Conservation (phyloP, 441 rosid species). For the Gossypium trilobum region DNA sequence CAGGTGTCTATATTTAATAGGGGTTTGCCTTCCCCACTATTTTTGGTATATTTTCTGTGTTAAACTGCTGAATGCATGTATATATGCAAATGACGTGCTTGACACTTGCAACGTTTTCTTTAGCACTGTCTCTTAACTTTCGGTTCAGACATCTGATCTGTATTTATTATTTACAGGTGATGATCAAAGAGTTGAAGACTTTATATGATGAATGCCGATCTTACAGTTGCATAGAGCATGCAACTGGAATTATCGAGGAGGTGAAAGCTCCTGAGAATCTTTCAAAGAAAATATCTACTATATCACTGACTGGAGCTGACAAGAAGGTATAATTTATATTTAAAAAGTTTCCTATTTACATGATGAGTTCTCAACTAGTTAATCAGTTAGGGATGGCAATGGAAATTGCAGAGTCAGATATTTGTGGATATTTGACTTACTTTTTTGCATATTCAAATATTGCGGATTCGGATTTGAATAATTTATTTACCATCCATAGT, state of each 20-base stretch:
- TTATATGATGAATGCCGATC: conserved; percentile 66
- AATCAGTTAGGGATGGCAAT: no score
- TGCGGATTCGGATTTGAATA: no score
- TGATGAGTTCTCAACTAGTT: neutral
- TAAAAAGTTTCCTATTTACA: neutral
- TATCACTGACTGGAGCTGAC: conserved; percentile 51
- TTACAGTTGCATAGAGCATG: conserved; percentile 87
- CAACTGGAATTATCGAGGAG: conserved; percentile 65
- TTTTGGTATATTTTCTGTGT: neutral
- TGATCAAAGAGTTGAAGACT: conserved; percentile 52
- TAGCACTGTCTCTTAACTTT: neutral
- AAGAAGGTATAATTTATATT: conserved; percentile 45
- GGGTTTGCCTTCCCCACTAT: neutral
- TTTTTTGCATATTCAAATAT: no score
- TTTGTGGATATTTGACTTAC: no score
- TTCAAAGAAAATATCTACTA: conserved; percentile 60
- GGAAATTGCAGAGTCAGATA: no score
- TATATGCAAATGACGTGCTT: neutral
- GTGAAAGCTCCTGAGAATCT: conserved; percentile 72
- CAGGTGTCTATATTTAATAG: conserved; percentile 29
- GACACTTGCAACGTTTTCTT: neutral
- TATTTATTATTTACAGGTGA: conserved; percentile 29
- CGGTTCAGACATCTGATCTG: neutral
- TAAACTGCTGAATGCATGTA: neutral
- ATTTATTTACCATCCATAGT: no score